phyloP scores from a whole-genome alignment of 805 yeast species.

The Blastobotrys muscicola region DNA sequence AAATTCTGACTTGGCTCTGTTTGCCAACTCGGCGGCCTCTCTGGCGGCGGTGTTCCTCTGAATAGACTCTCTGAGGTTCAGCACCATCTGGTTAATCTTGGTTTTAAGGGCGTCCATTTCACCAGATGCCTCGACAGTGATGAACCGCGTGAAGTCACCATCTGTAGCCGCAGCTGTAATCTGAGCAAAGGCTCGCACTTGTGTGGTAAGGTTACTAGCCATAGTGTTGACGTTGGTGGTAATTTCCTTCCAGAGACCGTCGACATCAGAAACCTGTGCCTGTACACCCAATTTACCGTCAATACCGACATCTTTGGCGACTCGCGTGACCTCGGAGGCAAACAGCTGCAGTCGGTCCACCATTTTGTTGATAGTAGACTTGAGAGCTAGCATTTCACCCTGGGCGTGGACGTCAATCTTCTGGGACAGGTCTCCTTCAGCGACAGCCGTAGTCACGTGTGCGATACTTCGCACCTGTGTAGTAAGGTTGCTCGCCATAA shows the following conservation, averaged over 20 bases:
- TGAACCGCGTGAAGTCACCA: slow-evolving; percentile 83
- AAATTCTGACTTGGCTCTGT: slow-evolving; percentile 81
- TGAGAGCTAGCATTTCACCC: slow-evolving; percentile 80
- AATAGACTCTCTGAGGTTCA: slow-evolving; percentile 76
- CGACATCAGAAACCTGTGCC: slow-evolving; percentile 84
- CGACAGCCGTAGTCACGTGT: slow-evolving; percentile 85
- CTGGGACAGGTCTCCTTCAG: slow-evolving; percentile 78
- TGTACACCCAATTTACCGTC: slow-evolving; percentile 90
- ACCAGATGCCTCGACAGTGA: slow-evolving; percentile 86
- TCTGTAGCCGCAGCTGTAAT: slow-evolving; percentile 92
- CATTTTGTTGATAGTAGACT: slow-evolving; percentile 83
- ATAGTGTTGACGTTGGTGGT: slow-evolving; percentile 86
- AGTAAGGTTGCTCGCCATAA: slow-evolving; percentile 80
- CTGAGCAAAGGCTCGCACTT: slow-evolving; percentile 88
- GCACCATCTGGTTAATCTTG: slow-evolving; percentile 69
- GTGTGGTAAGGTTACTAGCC: slow-evolving; percentile 90
- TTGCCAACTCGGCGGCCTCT: slow-evolving; percentile 89
- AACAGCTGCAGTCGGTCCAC: slow-evolving; percentile 83
- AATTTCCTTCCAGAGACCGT: slow-evolving; percentile 86
- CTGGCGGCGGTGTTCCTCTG: slow-evolving; percentile 89
- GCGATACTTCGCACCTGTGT: slow-evolving; percentile 86
- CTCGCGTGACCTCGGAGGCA: slow-evolving; percentile 81
- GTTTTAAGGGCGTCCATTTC: slow-evolving; percentile 63
- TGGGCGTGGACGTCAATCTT: slow-evolving; percentile 85
- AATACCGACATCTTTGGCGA: slow-evolving; percentile 87